Conservation (phyloP, 2,329 filamentous ascomycete species). For the Parastagonospora avenae region DNA sequence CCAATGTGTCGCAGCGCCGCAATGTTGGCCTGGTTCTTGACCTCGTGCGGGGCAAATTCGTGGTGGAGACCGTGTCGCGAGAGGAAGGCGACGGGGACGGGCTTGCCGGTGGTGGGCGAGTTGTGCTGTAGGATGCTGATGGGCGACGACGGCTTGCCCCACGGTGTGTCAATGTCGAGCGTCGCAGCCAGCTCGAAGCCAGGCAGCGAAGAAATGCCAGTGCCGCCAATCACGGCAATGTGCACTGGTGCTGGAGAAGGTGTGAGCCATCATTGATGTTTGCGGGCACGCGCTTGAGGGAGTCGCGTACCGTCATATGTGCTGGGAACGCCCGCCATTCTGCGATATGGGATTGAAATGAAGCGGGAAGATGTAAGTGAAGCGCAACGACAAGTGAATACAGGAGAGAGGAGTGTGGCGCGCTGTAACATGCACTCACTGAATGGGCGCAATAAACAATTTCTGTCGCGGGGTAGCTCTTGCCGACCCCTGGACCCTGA, state of each 20-base stretch:
- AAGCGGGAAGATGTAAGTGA: conserved; percentile 8
- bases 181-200: conserved; percentile 84
- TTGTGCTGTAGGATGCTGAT: conserved; percentile 90
- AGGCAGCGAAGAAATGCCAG: conserved; percentile 84
- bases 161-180: conserved; percentile 79
- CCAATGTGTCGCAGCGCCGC: conserved; percentile 92
- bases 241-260: conserved; percentile 50
- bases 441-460: conserved; percentile 19
- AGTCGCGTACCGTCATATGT: conserved; percentile 36
- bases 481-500: conserved; percentile 25
- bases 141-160: conserved; percentile 77
- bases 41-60: conserved; percentile 89
- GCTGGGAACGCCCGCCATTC: conserved; percentile 41
- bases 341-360: conserved; percentile 35
- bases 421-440: conserved; percentile 23
- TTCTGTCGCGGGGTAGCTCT: conserved; percentile 28
- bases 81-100: conserved; percentile 80
- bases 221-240: conserved; percentile 68
- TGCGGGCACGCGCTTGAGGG: neutral
- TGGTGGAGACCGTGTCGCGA: conserved; percentile 90
- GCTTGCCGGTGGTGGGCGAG: conserved; percentile 67
- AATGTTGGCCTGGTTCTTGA: conserved; percentile 94
- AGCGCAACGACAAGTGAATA: neutral
- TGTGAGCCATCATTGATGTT: conserved; percentile 16
- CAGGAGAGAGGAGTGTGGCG: conserved; percentile 6